These are phyloP conservation scores for Scutellaria baicalensis DNA, from an alignment of 257 asterid species.

Conservation along the genomic window DNA sequence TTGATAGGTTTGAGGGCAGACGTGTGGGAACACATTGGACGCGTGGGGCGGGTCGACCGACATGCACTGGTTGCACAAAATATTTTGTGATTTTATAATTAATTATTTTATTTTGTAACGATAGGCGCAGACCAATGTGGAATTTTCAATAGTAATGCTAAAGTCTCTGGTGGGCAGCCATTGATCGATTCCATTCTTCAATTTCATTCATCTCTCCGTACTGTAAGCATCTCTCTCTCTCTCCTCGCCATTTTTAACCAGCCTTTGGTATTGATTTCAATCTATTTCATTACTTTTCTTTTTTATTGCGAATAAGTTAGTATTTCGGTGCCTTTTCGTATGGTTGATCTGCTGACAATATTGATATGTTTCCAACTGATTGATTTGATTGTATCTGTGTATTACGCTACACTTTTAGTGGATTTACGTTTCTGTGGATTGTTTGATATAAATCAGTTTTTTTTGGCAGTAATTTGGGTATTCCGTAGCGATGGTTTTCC, in stretches of 20 bases:
- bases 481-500: background rate
- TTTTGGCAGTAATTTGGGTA: conserved; percentile 11
- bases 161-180: conserved; percentile 10
- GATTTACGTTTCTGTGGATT: background rate
- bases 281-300: background rate
- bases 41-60: too few species aligned
- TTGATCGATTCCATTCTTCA: background rate
- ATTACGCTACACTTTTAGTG: background rate
- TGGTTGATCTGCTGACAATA: conserved; percentile 13
- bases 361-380: background rate
- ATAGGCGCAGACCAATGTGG: background rate
- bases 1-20: too few species aligned
- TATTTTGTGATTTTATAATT: too few species aligned
- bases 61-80: too few species aligned
- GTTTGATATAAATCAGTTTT: background rate
- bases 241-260: background rate
- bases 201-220: conserved; percentile 7
- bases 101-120: too few species aligned
- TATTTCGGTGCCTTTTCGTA: background rate
- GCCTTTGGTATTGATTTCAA: background rate
- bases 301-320: background rate
- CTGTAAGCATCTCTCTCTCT: conserved; percentile 12
- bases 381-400: background rate
- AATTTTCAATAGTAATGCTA: background rate
- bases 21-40: too few species aligned